Evolutionary conservation across 192 early-diverging fungal genomes (phyloP), one percentile per base, ranked within the genome.

Genomic region (Backusella liffmaniae): DNA sequence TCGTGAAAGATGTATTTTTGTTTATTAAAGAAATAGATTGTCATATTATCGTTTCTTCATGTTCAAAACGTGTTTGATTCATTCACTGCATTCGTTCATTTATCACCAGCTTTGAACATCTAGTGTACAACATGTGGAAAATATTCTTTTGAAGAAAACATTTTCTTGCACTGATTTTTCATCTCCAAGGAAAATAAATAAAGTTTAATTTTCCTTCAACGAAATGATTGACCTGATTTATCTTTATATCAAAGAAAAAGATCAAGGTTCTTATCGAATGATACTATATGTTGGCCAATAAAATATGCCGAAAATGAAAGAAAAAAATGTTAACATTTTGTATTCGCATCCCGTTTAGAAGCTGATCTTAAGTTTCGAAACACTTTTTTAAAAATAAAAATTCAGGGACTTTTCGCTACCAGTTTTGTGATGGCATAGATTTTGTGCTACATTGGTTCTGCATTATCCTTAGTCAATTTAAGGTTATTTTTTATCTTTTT

Each of bases 1-100:
- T 62, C 56, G 56, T 62, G 56, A 62, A 62, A 62, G 21, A 62
- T 62, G 56, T 62, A 62, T 62, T 62, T 62, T 49, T 49, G 46
- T 49, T 49, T 49, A n/a, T 49, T 62, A 29, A 62, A 62, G 56
- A 62, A 26, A 16, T 18, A 13, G 10, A 29, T 29, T 62, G 26
- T 62, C 56, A 62, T 62, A 62, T 29, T 29, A 62, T 26, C 26
- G 29, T n/a, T 4, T 49, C 18, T 49, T n/a, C 46, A 49, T 49
- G 46, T 49, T 16, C 16, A 49, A 49, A 44, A 44, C 42, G 15
- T 44, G 42, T 44, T 44, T 44, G 15, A 44, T 15, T 44, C 13
- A 16, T 44, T 49, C 18, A 49, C 16, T 49, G 46, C 46, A 7
- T 49, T 16, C 46, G 4, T n/a, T 49, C 21, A 49, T n/a, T 49